Conservation (phyloP, 139 green algal species). For the Pseudopediastrum boryanum region DNA sequence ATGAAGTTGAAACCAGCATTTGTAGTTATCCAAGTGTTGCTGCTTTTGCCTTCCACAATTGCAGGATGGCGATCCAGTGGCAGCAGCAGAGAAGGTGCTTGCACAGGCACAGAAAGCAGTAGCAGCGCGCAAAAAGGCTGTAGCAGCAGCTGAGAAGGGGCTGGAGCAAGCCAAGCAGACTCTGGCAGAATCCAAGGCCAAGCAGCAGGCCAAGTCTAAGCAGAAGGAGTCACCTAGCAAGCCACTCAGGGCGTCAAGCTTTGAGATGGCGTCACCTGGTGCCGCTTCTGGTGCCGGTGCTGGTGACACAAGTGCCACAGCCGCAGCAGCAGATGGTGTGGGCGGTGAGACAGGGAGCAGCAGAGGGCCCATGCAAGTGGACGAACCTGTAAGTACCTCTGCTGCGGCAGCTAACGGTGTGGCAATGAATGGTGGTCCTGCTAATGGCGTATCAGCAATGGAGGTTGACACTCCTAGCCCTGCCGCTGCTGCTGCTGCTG, state of each 20-base stretch:
- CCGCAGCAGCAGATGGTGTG: slow-evolving; percentile 3
- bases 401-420: too few relatives aligned
- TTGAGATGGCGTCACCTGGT: not conserved
- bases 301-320: not conserved
- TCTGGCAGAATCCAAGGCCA: slow-evolving; percentile 8
- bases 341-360: too few relatives aligned
- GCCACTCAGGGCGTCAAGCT: not conserved
- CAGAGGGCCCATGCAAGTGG: too few relatives aligned
- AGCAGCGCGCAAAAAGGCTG: not conserved
- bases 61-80: too few relatives aligned
- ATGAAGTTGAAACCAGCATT: too few relatives aligned
- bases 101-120: slow-evolving; percentile 17
- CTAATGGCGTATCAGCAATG: too few relatives aligned
- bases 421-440: too few relatives aligned
- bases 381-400: too few relatives aligned
- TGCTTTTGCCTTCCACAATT: too few relatives aligned
- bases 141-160: not conserved
- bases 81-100: slow-evolving; percentile 14
- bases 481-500: too few relatives aligned
- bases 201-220: not conserved
- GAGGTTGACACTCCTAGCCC: too few relatives aligned
- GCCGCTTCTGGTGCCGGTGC: not conserved
- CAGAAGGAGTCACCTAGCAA: not conserved
- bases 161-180: slow-evolving; percentile 8
- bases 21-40: too few relatives aligned